Evolutionary conservation across 139 green algal species (phyloP), one percentile per base, ranked within the genome.

Genomic region (Tetratostichococcus sp.): DNA sequence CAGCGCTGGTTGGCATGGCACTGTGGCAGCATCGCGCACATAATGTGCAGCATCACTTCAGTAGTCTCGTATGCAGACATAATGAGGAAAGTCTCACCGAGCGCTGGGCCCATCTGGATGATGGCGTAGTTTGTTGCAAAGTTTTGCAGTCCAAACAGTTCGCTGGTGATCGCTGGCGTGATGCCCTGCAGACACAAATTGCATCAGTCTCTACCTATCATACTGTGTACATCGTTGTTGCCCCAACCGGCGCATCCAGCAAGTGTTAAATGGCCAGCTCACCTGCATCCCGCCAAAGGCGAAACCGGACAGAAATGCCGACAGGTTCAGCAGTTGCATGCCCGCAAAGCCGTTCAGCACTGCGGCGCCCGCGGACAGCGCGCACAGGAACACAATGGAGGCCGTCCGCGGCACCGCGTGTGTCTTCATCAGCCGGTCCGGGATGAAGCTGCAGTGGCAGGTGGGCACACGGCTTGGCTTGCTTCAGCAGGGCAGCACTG

Each of bases 211-310:
- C 16, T n/a, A n/a, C n/a, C n/a, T n/a, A n/a, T n/a, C n/a, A n/a
- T n/a, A n/a, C n/a, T n/a, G n/a, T n/a, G n/a, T n/a, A n/a, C n/a
- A n/a, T n/a, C n/a, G n/a, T n/a, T n/a, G n/a, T n/a, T n/a, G n/a
- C n/a, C n/a, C n/a, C n/a, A n/a, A n/a, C n/a, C n/a, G n/a, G n/a
- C n/a, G n/a, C n/a, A n/a, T n/a, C n/a, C n/a, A n/a, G n/a, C n/a
- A n/a, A n/a, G n/a, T n/a, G n/a, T n/a, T n/a, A n/a, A n/a, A n/a
- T 30, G 25, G 25, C 25, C 23, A 28, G 58, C 58, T 28, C 5
- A 22, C 58, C 26, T 77, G 74, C 35, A 73, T 34, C 19, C 74
- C 83, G 11, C 92, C 92, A 81, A 96, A 97, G 0, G 77, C 75
- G 4, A 94, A 75, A 23, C 92, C 92, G 35, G 85, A 65, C 28